Percentiles rank a stretch among this genome's conserved stretches.
These are phyloP conservation scores for Beauveria bassiana DNA, from an alignment of 2,329 filamentous ascomycete genomes.

Conservation along the genomic window DNA sequence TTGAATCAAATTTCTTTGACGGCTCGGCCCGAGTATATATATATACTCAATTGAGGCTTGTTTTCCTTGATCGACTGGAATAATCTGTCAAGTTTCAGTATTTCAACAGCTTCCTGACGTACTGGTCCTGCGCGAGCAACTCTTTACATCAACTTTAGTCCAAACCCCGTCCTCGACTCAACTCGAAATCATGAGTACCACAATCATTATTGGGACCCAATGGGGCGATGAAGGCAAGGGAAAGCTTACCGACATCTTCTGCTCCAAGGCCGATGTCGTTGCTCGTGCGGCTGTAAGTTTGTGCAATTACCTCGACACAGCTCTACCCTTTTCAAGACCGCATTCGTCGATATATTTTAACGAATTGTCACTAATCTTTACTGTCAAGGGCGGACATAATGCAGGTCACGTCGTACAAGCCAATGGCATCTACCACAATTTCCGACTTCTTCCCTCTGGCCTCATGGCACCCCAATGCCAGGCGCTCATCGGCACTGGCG, in stretches of 20 bases:
- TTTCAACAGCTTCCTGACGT: too few species aligned
- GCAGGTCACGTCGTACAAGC: conserved; percentile 3
- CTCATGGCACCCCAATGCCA: conserved; percentile 2
- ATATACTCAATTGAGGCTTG: too few species aligned
- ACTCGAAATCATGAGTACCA: background rate
- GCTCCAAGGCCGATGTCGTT: conserved; percentile 2
- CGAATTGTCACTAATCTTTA: background rate
- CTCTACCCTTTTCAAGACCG: background rate
- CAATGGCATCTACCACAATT: conserved; percentile 7
- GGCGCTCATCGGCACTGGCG: conserved; percentile 1
- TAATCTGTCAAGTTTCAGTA: too few species aligned
- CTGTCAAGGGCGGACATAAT: background rate
- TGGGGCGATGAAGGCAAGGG: conserved; percentile 5
- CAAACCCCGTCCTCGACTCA: background rate
- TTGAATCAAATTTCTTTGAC: too few species aligned
- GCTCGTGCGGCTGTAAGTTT: conserved; percentile 3
- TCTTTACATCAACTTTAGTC: background rate
- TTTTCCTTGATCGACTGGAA: too few species aligned
- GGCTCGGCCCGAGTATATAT: too few species aligned
- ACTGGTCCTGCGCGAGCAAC: too few species aligned
- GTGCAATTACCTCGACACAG: background rate
- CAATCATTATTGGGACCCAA: conserved; percentile 2
- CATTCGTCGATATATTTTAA: background rate
- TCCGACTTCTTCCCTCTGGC: conserved; percentile 1
- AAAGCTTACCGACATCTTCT: conserved; percentile 1